Evolutionary conservation across 2,329 filamentous ascomycete species (phyloP).

Genomic region (Apiospora rasikravindrae): DNA sequence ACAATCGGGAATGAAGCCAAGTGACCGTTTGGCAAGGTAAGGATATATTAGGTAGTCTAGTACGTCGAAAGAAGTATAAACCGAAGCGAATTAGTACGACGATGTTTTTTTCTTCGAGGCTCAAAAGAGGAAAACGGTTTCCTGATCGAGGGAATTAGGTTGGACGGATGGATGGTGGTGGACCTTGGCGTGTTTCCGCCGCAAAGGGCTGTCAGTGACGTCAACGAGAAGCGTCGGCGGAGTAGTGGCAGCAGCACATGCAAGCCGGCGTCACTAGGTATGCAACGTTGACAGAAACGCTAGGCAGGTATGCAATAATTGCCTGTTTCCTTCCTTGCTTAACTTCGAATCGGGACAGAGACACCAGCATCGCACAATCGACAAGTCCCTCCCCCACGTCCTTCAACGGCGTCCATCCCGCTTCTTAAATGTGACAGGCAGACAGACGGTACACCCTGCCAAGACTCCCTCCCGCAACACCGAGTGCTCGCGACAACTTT

Average conservation of each 20-base stretch:
- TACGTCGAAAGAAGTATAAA: not conserved
- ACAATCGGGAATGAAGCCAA: not conserved
- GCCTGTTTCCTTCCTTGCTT: not conserved
- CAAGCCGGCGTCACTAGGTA: not conserved
- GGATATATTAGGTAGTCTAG: not conserved
- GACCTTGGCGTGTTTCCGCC: not conserved
- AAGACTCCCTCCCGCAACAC: not conserved
- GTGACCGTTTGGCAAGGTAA: not conserved
- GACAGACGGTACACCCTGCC: no score
- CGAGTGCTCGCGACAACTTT: not conserved
- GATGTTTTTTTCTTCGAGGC: not conserved
- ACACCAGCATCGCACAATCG: no score
- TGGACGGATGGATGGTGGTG: not conserved
- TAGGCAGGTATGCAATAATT: not conserved
- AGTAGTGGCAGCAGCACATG: not conserved
- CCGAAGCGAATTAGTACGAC: not conserved
- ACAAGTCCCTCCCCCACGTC: no score
- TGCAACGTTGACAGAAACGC: not conserved
- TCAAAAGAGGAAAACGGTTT: not conserved
- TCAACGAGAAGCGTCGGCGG: not conserved
- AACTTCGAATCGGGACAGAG: not conserved
- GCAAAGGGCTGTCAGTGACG: not conserved
- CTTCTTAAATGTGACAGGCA: not conserved
- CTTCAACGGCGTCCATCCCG: not conserved
- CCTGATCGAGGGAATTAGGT: not conserved